Evolutionary conservation across 2,329 filamentous ascomycete species (phyloP).

Genomic region (Ascocoryne sarcoides): DNA sequence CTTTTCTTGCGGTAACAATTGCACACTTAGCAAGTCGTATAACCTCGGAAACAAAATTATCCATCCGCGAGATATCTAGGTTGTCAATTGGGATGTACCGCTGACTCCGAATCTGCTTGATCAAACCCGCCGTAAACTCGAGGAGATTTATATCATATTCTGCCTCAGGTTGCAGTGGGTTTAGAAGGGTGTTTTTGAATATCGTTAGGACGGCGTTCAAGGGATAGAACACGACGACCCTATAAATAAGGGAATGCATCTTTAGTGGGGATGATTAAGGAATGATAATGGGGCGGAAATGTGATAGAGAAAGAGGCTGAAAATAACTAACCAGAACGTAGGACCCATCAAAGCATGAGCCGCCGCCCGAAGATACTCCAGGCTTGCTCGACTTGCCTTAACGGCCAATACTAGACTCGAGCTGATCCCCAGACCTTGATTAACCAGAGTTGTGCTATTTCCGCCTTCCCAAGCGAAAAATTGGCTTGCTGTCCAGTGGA

Average conservation of each 20-base stretch:
- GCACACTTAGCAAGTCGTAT: not conserved
- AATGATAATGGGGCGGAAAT: not conserved
- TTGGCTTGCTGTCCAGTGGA: not conserved
- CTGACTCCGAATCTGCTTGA: not conserved
- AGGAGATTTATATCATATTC: not conserved
- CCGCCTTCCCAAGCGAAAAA: not conserved
- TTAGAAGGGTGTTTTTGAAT: not conserved
- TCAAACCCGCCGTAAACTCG: not conserved
- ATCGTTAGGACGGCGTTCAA: not conserved
- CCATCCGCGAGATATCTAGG: not conserved
- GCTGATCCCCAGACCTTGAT: not conserved
- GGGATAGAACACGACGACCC: not conserved
- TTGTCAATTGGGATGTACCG: not conserved
- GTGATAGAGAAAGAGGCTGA: not conserved
- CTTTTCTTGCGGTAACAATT: not conserved
- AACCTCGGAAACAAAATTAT: not conserved
- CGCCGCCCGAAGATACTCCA: not conserved
- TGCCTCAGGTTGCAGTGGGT: not conserved
- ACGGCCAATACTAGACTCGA: not conserved
- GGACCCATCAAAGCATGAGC: not conserved
- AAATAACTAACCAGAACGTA: not conserved
- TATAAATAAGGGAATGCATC: not conserved
- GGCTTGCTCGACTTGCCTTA: not conserved
- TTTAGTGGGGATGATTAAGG: not conserved
- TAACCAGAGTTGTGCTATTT: not conserved